Evolutionary conservation across 371 early-diverging fungal genomes (phyloP), one percentile per base, ranked within the genome.

Genomic region (Parasitella parasitica): DNA sequence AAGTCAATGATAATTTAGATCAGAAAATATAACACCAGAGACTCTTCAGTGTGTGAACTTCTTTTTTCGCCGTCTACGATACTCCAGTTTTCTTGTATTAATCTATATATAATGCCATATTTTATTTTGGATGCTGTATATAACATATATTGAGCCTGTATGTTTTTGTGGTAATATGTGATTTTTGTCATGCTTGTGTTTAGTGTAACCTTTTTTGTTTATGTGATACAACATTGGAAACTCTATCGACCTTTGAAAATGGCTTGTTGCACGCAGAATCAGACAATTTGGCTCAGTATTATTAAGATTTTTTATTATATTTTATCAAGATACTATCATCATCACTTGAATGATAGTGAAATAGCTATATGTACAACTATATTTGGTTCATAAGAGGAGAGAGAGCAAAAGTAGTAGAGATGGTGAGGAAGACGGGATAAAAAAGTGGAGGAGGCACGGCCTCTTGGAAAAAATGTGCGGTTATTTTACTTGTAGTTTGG

Each of bases 401-500:
- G 13, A 48, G 3, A 48, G 43, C 36, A 63, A 63, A 39, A 34
- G 52, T 57, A 57, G 35, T 57, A 59, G 48, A 35, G 16, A 38
- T 27, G n/a, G n/a, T 37, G 20, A 63, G 38, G 12, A 28, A 50
- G 50, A 59, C 30, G 39, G 36, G 5, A 39, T 27, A 39, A 51
- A 30, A 30, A 15, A 20, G 30, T 38, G 18, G 43, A 56, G 51
- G 32, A 56, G 51, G 32, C 63, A 56, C 34, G 38, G 49, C 51
- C 50, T 32, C 39, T 11, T 28, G 41, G 26, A 16, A 38, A 24
- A 38, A 54, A 54, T n/a, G n/a, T n/a, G n/a, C n/a, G n/a, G n/a
- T n/a, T n/a, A n/a, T n/a, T 55, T 66, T 75, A 78, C 64, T 73
- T 71, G 65, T 66, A 75, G 62, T 78, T 78, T 51, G 76, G 76